Conservation (phyloP, 352 stramenopile genomes). For the Globisporangium barbulae region DNA sequence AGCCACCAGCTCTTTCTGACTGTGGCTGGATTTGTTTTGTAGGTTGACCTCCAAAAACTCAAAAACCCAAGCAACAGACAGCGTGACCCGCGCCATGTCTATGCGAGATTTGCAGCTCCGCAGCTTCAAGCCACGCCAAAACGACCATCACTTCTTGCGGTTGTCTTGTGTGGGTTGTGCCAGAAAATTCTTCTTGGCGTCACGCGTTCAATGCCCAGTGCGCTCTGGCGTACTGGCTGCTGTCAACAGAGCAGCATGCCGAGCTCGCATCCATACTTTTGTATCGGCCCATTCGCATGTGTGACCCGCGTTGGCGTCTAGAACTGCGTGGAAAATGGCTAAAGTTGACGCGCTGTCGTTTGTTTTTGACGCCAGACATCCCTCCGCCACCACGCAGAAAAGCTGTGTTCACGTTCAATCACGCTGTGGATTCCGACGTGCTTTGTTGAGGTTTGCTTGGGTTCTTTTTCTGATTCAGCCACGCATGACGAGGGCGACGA, state of each 20-base stretch:
- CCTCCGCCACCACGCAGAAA: not conserved
- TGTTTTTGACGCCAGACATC: not conserved
- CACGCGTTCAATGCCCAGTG: too few species aligned
- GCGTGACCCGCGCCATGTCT: slow-evolving; percentile 3
- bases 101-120: slow-evolving; percentile 11
- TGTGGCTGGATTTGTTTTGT: not conserved
- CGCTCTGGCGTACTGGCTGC: too few species aligned
- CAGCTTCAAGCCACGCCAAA: slow-evolving; percentile 6
- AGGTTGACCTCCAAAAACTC: not conserved
- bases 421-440: not conserved
- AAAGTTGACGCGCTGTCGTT: not conserved
- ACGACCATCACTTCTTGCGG: slow-evolving; percentile 4
- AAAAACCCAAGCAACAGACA: slow-evolving; percentile 1
- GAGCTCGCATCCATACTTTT: too few species aligned
- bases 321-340: not conserved
- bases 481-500: not conserved
- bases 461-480: not conserved
- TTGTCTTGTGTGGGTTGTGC: too few species aligned
- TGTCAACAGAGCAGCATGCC: too few species aligned
- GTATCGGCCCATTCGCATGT: not conserved
- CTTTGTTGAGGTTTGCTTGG: too few species aligned
- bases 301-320: not conserved
- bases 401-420: not conserved
- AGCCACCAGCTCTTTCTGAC: not conserved
- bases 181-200: not conserved